Evolutionary conservation across 2,329 filamentous ascomycete species (phyloP), one percentile per base, ranked within the genome.

Genomic region (Hirsutella rhossiliensis): DNA sequence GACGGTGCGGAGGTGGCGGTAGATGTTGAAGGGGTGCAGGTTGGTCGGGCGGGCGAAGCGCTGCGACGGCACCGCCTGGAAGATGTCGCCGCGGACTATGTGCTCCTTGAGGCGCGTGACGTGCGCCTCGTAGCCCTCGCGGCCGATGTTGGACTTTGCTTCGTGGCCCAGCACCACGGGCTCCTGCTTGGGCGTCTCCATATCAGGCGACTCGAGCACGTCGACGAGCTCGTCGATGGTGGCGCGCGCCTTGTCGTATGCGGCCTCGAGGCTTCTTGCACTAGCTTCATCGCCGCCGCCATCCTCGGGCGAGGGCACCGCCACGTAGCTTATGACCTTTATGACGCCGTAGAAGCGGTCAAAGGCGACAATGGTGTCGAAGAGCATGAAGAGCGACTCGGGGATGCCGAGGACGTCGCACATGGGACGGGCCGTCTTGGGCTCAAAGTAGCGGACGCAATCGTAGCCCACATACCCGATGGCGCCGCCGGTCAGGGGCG

Each of bases 381-480:
- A 97, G 13, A 98, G 74, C 87, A 97, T 97, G 62, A 98, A 97
- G 28, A 97, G 71, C 47, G 87, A 89, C 71, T 98, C 92, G 1
- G 92, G 92, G 37, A 97, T 86, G 47, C 83, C 69, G 19, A 97
- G 74, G 28, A 94, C 76, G 64, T 98, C 92, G 64, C 92, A 83
- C 71, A 96, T 79, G 3, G 87, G 79, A 41, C 88, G 78, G 23
- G 81, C 82, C n/a, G 92, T 97, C 73, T 89, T 94, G 48, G 92
- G 92, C 71, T 98, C 92, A 54, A 98, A 98, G 66, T 97, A 97
- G 58, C 83, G 82, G 56, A 98, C 87, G 63, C 92, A 98, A 62
- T 98, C 92, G 60, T 98, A 98, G 43, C 89, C 89, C 6, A 97
- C 87, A 62, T 97, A 98, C 47, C 92, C 92, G 56, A 98, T 87